These are phyloP conservation scores for Penicillium brevicompactum DNA, from an alignment of 2,329 filamentous ascomycete species.

Conservation along the genomic window DNA sequence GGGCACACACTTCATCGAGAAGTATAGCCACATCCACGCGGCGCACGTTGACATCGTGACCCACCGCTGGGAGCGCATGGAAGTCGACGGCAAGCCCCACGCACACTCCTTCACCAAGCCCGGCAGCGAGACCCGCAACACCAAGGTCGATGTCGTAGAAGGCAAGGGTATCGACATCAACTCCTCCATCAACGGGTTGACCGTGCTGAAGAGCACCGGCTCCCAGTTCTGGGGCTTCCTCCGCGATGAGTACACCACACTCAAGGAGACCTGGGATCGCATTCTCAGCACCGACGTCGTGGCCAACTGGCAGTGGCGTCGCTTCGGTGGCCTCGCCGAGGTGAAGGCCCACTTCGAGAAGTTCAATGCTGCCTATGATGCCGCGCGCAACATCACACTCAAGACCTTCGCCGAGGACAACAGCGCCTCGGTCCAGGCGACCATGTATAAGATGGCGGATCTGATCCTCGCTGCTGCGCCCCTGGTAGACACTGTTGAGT, in stretches of 20 bases:
- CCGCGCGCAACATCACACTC: constrained; percentile 82
- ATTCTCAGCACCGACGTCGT: constrained; percentile 94
- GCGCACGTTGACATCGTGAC: constrained; percentile 81
- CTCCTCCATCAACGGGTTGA: constrained; percentile 77
- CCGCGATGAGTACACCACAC: constrained; percentile 87
- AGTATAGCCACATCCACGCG: constrained; percentile 82
- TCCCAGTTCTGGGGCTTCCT: constrained; percentile 96
- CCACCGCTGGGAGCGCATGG: constrained; percentile 90
- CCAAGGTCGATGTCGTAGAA: constrained; percentile 71
- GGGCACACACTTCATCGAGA: constrained; percentile 84
- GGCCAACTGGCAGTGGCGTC: constrained; percentile 81
- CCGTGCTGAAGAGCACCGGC: constrained; percentile 94
- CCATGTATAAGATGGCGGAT: constrained; percentile 99
- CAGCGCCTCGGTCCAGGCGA: constrained; percentile 91
- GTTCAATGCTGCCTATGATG: constrained; percentile 79
- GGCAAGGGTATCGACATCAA: constrained; percentile 71
- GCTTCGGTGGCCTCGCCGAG: constrained; percentile 66
- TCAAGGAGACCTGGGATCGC: constrained; percentile 89
- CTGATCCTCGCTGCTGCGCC: constrained; percentile 77
- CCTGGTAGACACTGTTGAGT: constrained; percentile 72
- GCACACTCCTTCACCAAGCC: constrained; percentile 94
- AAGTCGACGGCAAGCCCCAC: constrained; percentile 83
- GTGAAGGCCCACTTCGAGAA: constrained; percentile 65
- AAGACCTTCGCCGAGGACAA: constrained; percentile 87
- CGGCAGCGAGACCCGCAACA: constrained; percentile 81